Base-by-base conservation (phyloP, 2,329 filamentous ascomycete genomes). In the Exophiala sideris region DNA sequence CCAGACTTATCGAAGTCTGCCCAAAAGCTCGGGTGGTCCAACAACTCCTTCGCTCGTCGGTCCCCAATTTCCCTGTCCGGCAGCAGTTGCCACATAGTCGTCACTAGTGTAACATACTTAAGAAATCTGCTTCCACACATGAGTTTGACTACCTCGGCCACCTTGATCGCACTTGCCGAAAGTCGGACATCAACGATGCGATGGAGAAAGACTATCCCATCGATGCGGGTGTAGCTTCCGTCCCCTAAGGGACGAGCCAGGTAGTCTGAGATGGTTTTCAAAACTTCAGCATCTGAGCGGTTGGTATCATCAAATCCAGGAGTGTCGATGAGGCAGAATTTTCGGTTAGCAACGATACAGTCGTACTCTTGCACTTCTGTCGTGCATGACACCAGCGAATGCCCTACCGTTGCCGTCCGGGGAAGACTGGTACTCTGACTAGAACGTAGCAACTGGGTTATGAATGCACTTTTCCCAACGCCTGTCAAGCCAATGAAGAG, bases 271-370 rank as follows among this genome's bases (percentile, higher is more conserved):
- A 75, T 67, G 18, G 67, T 63, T 1, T 49, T 45, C 1, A 76
- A 60, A 2, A 75, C 65, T 2, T 75, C 72, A 0, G 68, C 62
- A 38, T 76, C 73, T 5, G 50, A 62, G 1, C 59, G 39, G 16
- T 62, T 52, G 1, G 69, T 74, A 48, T 76, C 72, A 47, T 74
- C 64, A 52, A 76, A 76, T 0, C 73, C 73, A 0, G 73, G 72
- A 0, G 73, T 75, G 48, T 76, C 73, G 40, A 76, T 65, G 0
- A 73, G 60, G 29, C 60, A 59, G 20, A 52, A 46, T 18, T 18
- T 18, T 18, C 16, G 16, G 16, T 18, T 18, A 18, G 16, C 16
- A 18, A 18, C 16, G 3, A 18, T 2, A 18, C 16, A 18, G 16
- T 18, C 16, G 16, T 18, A 18, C 16, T 18, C 16, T 18, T 18